Conservation (phyloP, 2,329 filamentous ascomycete genomes). For the Aspergillus ibericus region DNA sequence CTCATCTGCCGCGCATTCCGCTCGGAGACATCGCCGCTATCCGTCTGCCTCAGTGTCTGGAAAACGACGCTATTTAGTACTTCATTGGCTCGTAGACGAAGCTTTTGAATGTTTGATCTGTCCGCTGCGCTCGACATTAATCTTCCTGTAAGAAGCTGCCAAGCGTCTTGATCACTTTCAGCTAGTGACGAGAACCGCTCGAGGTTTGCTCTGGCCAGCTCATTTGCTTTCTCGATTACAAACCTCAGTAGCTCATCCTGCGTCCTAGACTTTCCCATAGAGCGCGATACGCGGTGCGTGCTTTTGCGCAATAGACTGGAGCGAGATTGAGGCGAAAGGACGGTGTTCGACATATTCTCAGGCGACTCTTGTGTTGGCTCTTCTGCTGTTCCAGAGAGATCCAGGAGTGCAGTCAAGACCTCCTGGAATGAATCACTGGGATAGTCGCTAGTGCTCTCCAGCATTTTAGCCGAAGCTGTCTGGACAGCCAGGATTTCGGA, state of each 20-base stretch:
- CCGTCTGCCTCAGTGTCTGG: slow-evolving; percentile 44
- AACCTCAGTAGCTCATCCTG: slow-evolving; percentile 48
- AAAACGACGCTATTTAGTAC: slow-evolving; percentile 54
- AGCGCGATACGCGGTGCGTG: slow-evolving; percentile 43
- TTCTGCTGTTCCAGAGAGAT: slow-evolving; percentile 56
- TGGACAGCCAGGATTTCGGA: slow-evolving; percentile 86
- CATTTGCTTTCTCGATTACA: slow-evolving; percentile 71
- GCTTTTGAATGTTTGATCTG: slow-evolving; percentile 36
- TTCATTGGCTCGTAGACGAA: slow-evolving; percentile 58
- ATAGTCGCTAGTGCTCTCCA: slow-evolving; percentile 91
- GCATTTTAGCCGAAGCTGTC: slow-evolving; percentile 77
- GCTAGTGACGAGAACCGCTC: slow-evolving; percentile 69
- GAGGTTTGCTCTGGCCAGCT: slow-evolving; percentile 72
- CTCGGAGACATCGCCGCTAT: slow-evolving; percentile 43
- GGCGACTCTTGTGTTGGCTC: slow-evolving; percentile 47
- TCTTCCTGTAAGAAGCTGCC: slow-evolving; percentile 64
- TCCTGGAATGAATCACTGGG: slow-evolving; percentile 78
- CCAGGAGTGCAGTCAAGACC: slow-evolving; percentile 73
- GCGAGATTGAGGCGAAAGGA: slow-evolving; percentile 25
- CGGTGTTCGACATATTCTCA: slow-evolving; percentile 56
- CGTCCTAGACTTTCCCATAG: slow-evolving; percentile 41
- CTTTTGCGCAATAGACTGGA: slow-evolving; percentile 36
- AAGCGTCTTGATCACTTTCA: slow-evolving; percentile 67
- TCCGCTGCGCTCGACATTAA: slow-evolving; percentile 50
- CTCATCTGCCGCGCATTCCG: slow-evolving; percentile 68